Base-by-base conservation (phyloP, 768 basidiomycete genomes). In the Naematelia aurantialba region DNA sequence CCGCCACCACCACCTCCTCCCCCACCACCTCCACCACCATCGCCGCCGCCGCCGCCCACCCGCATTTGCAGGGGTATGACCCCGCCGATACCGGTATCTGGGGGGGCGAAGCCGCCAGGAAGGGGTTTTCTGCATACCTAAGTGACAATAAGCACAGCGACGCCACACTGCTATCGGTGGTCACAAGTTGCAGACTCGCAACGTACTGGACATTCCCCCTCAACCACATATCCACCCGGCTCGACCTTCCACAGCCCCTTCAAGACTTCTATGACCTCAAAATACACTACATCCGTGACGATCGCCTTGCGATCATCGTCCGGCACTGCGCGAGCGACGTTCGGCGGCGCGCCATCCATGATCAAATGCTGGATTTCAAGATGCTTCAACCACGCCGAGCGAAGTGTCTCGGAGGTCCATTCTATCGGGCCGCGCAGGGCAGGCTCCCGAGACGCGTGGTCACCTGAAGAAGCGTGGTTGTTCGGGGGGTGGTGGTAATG, bases 121-220 rank as follows among this genome's bases (percentile, higher is more conserved):
- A 67, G 51, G 45, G 50, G 42, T 14, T 67, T 67, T n/a, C 66
- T 44, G 45, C 66, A 67, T 4, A 63, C 59, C 66, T 67, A 45
- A 13, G 1, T 13, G 25, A 49, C 47, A 59, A 47, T 26, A 8
- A n/a, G n/a, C n/a, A n/a, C n/a, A n/a, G n/a, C n/a, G n/a, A n/a
- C n/a, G n/a, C n/a, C n/a, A n/a, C n/a, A n/a, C n/a, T n/a, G 31
- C 58, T 24, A 13, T 47, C 48, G 30, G n/a, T 31, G 14, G 8
- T 3, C 44, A 45, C 31, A 50, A 2, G 3, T n/a, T n/a, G n/a
- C n/a, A n/a, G n/a, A n/a, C 22, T 5, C 25, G 10, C 12, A 19
- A 69, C 71, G 61, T 48, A 73, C 71, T 24, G 71, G 71, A 67
- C 71, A 73, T 56, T 73, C 71, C 5, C 71, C 71, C 46, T 73